Conservation (phyloP, 1,139 yeast species). For the Saccharomycopsis hybrid region DNA sequence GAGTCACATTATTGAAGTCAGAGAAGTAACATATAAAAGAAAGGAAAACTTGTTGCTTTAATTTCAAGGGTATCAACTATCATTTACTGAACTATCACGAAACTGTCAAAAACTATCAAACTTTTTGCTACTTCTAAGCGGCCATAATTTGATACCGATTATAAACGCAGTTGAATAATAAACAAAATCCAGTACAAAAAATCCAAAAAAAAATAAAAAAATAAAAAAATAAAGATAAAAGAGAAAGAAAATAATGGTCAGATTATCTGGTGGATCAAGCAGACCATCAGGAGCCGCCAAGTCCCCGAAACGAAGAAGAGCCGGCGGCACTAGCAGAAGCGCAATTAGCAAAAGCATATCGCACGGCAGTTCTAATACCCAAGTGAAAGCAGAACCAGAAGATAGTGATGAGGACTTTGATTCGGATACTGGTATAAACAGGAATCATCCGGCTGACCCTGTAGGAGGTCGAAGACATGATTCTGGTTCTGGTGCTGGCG, state of each 20-base stretch:
- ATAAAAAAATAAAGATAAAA: too few species aligned
- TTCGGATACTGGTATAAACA: conserved; percentile 3
- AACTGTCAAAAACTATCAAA: too few species aligned
- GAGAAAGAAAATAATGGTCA: conserved; percentile 3
- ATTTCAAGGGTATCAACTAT: too few species aligned
- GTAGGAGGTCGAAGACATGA: conserved; percentile 5
- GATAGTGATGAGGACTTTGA: conserved; percentile 4
- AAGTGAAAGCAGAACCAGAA: conserved; percentile 3
- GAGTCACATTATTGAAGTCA: too few species aligned
- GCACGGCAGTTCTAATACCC: background rate
- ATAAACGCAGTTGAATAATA: too few species aligned
- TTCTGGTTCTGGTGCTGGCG: background rate
- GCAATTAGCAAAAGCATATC: background rate
- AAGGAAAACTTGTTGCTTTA: too few species aligned
- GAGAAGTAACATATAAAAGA: too few species aligned
- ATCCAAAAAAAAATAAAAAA: too few species aligned
- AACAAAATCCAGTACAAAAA: too few species aligned
- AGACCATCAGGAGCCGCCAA: background rate
- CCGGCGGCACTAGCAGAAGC: background rate
- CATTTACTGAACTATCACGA: too few species aligned
- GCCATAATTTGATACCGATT: too few species aligned
- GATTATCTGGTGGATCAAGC: conserved; percentile 8
- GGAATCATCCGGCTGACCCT: conserved; percentile 20
- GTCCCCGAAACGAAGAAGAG: background rate
- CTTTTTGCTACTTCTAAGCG: too few species aligned